These are phyloP conservation scores for Pistacia integerrima DNA, from an alignment of 345 rosid genomes.

Conservation along the genomic window DNA sequence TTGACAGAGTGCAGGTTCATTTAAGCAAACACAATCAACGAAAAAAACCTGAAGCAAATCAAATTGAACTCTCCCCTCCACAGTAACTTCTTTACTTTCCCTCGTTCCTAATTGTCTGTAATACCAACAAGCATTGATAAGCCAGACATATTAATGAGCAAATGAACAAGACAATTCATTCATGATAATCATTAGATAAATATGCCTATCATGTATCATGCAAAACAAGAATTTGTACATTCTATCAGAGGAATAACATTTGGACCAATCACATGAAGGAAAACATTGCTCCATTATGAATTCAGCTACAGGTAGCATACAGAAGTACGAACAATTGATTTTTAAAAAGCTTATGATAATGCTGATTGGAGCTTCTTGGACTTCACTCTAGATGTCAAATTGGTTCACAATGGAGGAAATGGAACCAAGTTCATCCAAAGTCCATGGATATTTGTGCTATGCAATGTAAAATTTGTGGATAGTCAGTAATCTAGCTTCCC, in stretches of 20 bases:
- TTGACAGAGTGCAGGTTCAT: constrained; percentile 12
- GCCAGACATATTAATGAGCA: constrained; percentile 9
- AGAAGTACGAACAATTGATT: background rate
- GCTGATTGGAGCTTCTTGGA: background rate
- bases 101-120: constrained; percentile 88
- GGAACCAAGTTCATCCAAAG: background rate
- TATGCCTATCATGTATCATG: constrained; percentile 8
- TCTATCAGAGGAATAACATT: background rate
- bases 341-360: background rate
- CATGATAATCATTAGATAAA: background rate
- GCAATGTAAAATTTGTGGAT: no score
- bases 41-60: constrained; percentile 91
- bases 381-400: background rate
- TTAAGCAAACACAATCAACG: constrained; percentile 18
- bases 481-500: no score
- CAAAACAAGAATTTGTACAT: background rate
- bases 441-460: no score
- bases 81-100: constrained; percentile 92
- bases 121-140: constrained; percentile 29
- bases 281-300: background rate
- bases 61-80: constrained; percentile 97
- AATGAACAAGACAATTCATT: background rate
- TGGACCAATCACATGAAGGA: background rate
- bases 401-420: background rate
- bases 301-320: background rate